phyloP scores from a whole-genome alignment of 257 asterid species.

The Ehretia macrophylla region DNA sequence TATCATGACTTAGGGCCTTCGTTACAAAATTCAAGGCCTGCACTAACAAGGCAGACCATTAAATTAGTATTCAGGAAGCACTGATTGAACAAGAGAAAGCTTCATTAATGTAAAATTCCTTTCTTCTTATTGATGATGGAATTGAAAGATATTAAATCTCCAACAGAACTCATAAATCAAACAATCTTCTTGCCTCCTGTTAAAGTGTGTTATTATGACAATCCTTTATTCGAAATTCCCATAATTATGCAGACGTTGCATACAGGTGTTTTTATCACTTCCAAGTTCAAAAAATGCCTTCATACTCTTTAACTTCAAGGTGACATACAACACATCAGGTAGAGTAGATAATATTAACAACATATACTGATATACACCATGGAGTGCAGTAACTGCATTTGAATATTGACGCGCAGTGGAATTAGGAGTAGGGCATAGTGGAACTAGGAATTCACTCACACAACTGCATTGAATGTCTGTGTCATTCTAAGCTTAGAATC shows the following conservation, averaged over 20 bases:
- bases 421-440: too few species aligned
- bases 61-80: background rate
- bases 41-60: constrained; percentile 19
- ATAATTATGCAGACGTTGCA: background rate
- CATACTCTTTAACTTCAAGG: too few species aligned
- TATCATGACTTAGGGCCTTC: constrained; percentile 63
- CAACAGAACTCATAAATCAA: background rate
- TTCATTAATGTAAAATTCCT: too few species aligned
- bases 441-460: too few species aligned
- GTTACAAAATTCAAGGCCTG: constrained; percentile 56
- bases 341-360: too few species aligned
- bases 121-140: background rate
- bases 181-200: background rate
- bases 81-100: background rate
- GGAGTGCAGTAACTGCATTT: too few species aligned
- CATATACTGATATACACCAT: too few species aligned
- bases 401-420: too few species aligned
- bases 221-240: background rate
- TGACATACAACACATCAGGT: background rate
- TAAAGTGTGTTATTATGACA: background rate
- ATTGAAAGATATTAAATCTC: background rate
- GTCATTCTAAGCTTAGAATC: too few species aligned
- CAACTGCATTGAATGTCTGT: too few species aligned
- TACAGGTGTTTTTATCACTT: background rate
- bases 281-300: too few species aligned